Base-by-base conservation (phyloP, 441 rosid species). In the Populus trichocarpa region DNA sequence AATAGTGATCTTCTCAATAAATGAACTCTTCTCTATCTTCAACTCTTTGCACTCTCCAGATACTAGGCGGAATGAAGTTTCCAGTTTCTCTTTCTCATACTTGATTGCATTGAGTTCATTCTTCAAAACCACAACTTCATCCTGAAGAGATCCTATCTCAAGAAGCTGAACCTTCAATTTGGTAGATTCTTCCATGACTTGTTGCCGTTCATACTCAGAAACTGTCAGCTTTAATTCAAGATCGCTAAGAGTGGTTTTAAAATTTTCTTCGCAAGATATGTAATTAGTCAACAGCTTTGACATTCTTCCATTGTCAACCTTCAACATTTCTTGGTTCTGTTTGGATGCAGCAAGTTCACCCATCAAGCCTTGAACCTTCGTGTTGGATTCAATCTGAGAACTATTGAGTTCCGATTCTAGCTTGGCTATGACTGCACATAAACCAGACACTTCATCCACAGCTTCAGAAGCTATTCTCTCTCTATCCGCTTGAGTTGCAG, bases 201-300 rank as follows among this genome's bases (percentile, higher is more conserved):
- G 71, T 66, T 85, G 88, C 22, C 83, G 74, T 78, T 91, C 92
- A 40, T 85, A 87, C 75, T 89, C 91, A 12, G 88, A 89, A 40
- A 87, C 88, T n/a, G 89, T 85, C 20, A 88, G 89, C 85, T 83
- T 88, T 69, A 84, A 77, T 77, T 89, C 93, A 23, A 89, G 88
- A 38, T 70, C 85, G 59, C 85, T 85, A 25, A 84, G 59, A 14
- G 53, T 69, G 65, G 84, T 81, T 84, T 80, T 83, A 12, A 87
- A 79, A 25, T 87, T 83, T 77, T 85, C 92, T 85, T 91, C 93
- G 33, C 76, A 73, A 5, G 80, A 86, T 79, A 77, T 86, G 82
- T 73, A 75, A 79, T 71, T 82, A 82, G 83, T 85, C 84, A 85
- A 74, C 80, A 68, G 57, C 78, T 76, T 83, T 71, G 67, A 68